These are phyloP conservation scores for Cordyceps javanica DNA, from an alignment of 2,329 filamentous ascomycete species.

Conservation along the genomic window DNA sequence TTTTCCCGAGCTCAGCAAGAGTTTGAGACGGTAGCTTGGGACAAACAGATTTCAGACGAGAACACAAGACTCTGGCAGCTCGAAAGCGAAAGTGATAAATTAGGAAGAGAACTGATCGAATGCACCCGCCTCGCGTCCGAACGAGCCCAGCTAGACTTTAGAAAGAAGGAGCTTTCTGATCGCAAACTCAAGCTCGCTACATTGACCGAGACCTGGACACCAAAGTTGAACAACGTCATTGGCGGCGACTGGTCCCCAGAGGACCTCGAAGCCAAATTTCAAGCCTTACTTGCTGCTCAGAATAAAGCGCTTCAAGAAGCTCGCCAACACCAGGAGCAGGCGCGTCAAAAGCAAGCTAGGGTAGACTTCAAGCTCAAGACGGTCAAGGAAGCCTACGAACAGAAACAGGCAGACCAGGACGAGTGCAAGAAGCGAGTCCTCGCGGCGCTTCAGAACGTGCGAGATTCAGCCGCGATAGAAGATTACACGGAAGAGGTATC, in stretches of 20 bases:
- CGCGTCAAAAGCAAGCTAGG: slow-evolving; percentile 67
- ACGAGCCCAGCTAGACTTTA: slow-evolving; percentile 74
- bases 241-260: slow-evolving; percentile 61
- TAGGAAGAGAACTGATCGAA: slow-evolving; percentile 77
- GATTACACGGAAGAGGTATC: slow-evolving; percentile 47
- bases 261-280: slow-evolving; percentile 65
- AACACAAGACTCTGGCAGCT: slow-evolving; percentile 60
- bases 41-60: slow-evolving; percentile 61
- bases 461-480: slow-evolving; percentile 42
- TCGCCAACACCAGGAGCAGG: slow-evolving; percentile 63
- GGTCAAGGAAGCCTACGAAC: slow-evolving; percentile 56
- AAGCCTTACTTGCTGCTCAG: slow-evolving; percentile 54
- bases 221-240: slow-evolving; percentile 61
- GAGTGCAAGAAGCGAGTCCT: slow-evolving; percentile 53
- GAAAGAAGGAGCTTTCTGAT: slow-evolving; percentile 73
- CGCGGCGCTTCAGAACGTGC: slow-evolving; percentile 38
- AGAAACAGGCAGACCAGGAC: slow-evolving; percentile 56
- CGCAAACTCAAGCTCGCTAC: slow-evolving; percentile 70
- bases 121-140: slow-evolving; percentile 76
- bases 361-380: slow-evolving; percentile 67
- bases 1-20: slow-evolving; percentile 58
- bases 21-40: slow-evolving; percentile 59
- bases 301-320: slow-evolving; percentile 54
- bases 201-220: slow-evolving; percentile 66
- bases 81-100: slow-evolving; percentile 64